Evolutionary conservation across 192 early-diverging fungal genomes (phyloP).

Genomic region (Phlyctochytrium bullatum): DNA sequence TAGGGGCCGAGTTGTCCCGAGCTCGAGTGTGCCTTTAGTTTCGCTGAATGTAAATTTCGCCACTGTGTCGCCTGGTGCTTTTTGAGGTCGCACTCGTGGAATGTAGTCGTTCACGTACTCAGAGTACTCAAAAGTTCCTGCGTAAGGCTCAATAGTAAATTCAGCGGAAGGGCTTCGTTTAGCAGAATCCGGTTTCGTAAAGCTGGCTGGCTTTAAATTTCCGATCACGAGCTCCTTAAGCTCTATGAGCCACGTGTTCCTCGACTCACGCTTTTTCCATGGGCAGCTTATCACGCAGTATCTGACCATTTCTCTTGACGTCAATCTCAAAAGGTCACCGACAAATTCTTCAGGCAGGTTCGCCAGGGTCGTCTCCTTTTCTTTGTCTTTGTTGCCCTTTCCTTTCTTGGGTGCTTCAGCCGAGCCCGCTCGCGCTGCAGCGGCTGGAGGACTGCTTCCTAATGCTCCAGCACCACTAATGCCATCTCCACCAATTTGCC

Average conservation of each 20-base stretch:
- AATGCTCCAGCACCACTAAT: neutral
- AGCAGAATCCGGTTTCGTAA: constrained; percentile 22
- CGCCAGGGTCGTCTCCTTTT: neutral
- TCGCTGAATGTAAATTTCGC: constrained; percentile 20
- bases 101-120: constrained; percentile 16
- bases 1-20: constrained; percentile 26
- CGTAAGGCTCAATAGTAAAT: constrained; percentile 38
- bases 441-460: neutral
- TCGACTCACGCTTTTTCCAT: constrained; percentile 15
- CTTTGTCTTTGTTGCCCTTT: constrained; percentile 11
- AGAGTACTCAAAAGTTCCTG: constrained; percentile 32
- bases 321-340: constrained; percentile 11
- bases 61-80: constrained; percentile 1
- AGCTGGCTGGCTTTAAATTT: constrained; percentile 27
- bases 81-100: neutral
- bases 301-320: constrained; percentile 4
- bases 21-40: constrained; percentile 38
- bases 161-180: constrained; percentile 31
- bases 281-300: constrained; percentile 5
- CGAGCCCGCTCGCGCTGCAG: neutral
- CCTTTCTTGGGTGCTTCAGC: neutral
- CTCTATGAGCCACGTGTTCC: constrained; percentile 25
- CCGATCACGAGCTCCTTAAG: constrained; percentile 26
- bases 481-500: neutral
- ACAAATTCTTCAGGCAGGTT: constrained; percentile 12